These are phyloP conservation scores for Coniferiporia sulphurascens DNA, from an alignment of 1,284 basidiomycete species.

Conservation along the genomic window DNA sequence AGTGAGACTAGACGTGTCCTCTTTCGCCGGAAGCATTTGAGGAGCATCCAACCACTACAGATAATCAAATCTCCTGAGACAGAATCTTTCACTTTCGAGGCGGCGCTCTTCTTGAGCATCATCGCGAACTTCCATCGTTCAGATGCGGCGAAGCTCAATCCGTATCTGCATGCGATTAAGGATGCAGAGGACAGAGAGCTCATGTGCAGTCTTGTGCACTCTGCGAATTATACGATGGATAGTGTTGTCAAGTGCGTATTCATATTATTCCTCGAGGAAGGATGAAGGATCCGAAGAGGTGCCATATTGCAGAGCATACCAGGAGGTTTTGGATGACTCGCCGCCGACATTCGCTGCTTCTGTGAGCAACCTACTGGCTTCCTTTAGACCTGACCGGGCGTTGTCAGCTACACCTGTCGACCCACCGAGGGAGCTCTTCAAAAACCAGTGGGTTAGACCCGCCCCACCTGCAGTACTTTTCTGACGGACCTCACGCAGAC, in stretches of 20 bases:
- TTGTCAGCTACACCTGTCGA: conserved; percentile 42
- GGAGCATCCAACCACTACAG: conserved; percentile 27
- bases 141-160: conserved; percentile 60
- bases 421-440: conserved; percentile 49
- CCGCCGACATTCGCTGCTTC: conserved; percentile 44
- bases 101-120: conserved; percentile 48
- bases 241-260: conserved; percentile 43
- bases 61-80: conserved; percentile 50
- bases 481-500: conserved; percentile 34
- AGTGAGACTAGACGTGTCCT: conserved; percentile 29
- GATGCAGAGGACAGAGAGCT: conserved; percentile 43
- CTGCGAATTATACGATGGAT: conserved; percentile 45
- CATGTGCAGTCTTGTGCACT: conserved; percentile 53
- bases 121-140: conserved; percentile 66
- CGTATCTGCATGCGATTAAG: conserved; percentile 49
- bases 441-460: conserved; percentile 41
- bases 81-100: conserved; percentile 52
- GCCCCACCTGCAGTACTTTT: background rate
- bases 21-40: background rate
- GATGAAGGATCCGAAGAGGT: background rate
- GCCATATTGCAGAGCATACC: conserved; percentile 43
- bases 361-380: conserved; percentile 45
- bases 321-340: conserved; percentile 46
- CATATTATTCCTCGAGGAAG: background rate
- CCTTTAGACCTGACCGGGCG: conserved; percentile 49